Percentiles rank a stretch among this genome's conserved stretches.
These are phyloP conservation scores for Stachybotrys echinatus DNA, from an alignment of 2,329 filamentous ascomycete genomes.

Conservation along the genomic window DNA sequence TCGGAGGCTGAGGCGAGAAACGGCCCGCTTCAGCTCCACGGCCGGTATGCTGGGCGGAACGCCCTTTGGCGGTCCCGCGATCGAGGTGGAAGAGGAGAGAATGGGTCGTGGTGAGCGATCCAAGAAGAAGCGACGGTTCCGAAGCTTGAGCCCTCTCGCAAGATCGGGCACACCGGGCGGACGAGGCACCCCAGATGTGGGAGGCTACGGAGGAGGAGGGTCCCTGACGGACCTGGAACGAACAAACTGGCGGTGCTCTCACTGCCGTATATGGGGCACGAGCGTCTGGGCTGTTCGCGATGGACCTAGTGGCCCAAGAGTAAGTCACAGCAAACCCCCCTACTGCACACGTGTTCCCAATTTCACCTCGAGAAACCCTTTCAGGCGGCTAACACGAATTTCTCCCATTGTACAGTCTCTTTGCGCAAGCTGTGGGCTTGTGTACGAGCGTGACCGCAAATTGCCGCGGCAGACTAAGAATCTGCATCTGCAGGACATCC, in stretches of 20 bases:
- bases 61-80: conserved; percentile 49
- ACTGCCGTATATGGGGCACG: conserved; percentile 83
- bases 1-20: conserved; percentile 79
- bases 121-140: conserved; percentile 92
- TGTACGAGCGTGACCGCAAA: conserved; percentile 82
- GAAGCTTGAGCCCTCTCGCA: conserved; percentile 78
- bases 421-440: conserved; percentile 87
- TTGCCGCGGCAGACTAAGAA: conserved; percentile 54
- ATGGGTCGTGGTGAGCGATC: conserved; percentile 89
- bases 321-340: conserved; percentile 38
- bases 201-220: conserved; percentile 65
- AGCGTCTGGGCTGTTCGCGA: conserved; percentile 94
- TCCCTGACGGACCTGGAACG: conserved; percentile 73
- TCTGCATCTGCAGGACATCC: conserved; percentile 28
- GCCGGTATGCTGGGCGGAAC: conserved; percentile 74
- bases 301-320: conserved; percentile 77
- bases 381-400: too few species aligned
- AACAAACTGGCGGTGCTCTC: conserved; percentile 77
- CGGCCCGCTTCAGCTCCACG: conserved; percentile 84
- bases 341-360: too few species aligned
- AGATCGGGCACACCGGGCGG: conserved; percentile 58
- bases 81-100: conserved; percentile 64
- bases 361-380: too few species aligned
- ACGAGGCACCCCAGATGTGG: conserved; percentile 76
- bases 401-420: conserved; percentile 74